Percentiles rank a stretch among this genome's conserved stretches.
Evolutionary conservation across 2,329 filamentous ascomycete species (phyloP).

Genomic region (Curvularia lunata): DNA sequence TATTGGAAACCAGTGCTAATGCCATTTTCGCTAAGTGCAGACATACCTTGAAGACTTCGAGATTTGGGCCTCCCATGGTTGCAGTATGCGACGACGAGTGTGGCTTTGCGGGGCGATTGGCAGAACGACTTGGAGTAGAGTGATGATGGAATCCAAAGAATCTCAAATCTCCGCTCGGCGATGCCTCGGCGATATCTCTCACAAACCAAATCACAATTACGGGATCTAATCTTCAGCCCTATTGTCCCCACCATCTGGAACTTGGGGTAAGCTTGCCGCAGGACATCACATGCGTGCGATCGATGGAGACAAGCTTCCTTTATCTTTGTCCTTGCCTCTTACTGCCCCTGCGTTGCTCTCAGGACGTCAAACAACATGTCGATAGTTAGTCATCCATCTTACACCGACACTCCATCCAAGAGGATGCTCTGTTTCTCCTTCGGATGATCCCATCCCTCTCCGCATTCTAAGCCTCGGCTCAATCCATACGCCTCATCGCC

Average conservation of each 20-base stretch:
- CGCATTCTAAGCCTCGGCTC: slow-evolving; percentile 34
- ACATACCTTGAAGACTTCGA: slow-evolving; percentile 90
- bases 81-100: not conserved
- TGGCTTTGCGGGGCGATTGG: slow-evolving; percentile 1
- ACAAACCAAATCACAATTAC: not conserved
- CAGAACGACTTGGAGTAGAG: slow-evolving; percentile 7
- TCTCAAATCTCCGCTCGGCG: slow-evolving; percentile 13
- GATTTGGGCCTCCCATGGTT: slow-evolving; percentile 80
- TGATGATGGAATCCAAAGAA: slow-evolving; percentile 11
- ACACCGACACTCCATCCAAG: not conserved
- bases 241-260: slow-evolving; percentile 9
- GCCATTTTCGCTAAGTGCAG: not conserved
- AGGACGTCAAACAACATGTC: not conserved
- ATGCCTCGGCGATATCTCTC: slow-evolving; percentile 12
- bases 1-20: not conserved
- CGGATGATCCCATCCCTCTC: slow-evolving; percentile 13
- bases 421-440: not conserved
- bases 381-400: not conserved
- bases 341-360: not conserved
- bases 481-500: not conserved
- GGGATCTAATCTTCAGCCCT: slow-evolving; percentile 17
- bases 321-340: not conserved
- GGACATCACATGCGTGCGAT: slow-evolving; percentile 7
- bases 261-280: slow-evolving; percentile 3
- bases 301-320: not conserved